phyloP scores from a whole-genome alignment of 139 green algal species.

The Ettlia oleoabundans region DNA sequence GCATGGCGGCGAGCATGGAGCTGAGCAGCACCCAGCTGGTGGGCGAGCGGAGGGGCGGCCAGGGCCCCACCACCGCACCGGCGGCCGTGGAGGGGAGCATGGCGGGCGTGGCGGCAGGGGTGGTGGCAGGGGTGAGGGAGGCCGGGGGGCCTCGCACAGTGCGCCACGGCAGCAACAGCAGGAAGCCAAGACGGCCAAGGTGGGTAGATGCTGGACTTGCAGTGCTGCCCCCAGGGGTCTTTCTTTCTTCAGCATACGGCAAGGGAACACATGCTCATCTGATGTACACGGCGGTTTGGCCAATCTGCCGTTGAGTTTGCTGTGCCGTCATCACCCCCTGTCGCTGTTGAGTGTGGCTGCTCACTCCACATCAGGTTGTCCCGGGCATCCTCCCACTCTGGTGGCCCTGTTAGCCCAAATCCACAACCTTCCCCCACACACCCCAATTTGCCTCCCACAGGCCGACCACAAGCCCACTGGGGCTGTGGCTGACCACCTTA shows the following conservation, averaged over 20 bases:
- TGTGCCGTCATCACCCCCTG: no score
- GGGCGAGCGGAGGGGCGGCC: background rate
- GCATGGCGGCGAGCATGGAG: background rate
- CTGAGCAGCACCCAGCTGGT: background rate
- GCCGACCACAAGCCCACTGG: background rate
- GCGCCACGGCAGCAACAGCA: background rate
- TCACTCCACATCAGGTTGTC: no score
- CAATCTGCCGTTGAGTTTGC: no score
- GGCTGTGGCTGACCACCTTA: background rate
- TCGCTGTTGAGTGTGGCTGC: no score
- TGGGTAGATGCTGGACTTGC: no score
- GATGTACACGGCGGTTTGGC: no score
- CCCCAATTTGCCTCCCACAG: background rate
- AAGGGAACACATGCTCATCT: no score
- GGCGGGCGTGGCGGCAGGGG: slow-evolving; percentile 1
- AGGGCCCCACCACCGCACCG: background rate
- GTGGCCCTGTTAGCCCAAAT: no score
- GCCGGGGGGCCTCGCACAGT: no score
- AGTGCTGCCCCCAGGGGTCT: no score
- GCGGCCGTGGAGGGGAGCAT: background rate
- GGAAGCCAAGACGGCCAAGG: slow-evolving; percentile 2
- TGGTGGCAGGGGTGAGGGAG: background rate
- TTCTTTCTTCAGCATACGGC: no score
- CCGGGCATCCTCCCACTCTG: background rate
- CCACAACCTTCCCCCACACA: background rate